A percentile compares a stretch with the other conserved stretches of the same genome.
These are phyloP conservation scores for Monosporozyma solicola DNA, from an alignment of 805 yeast genomes.

Conservation along the genomic window DNA sequence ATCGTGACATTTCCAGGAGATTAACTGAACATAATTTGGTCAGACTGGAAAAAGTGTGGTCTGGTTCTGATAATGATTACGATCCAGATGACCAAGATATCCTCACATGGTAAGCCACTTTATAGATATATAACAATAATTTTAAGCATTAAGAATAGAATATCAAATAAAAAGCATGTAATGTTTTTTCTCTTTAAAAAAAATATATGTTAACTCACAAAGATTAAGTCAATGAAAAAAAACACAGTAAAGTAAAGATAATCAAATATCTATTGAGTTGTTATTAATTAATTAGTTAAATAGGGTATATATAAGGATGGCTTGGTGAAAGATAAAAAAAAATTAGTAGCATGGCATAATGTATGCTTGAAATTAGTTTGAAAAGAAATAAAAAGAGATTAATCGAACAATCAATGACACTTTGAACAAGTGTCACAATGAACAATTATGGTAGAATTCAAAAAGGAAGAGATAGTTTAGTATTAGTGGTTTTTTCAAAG, in stretches of 20 bases:
- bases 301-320: not conserved
- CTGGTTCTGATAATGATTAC: constrained; percentile 22
- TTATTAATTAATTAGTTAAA: not conserved
- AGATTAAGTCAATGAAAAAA: not conserved
- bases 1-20: constrained; percentile 25
- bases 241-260: not conserved
- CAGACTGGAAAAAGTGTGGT: constrained; percentile 30
- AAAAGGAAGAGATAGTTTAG: not conserved
- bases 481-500: not conserved
- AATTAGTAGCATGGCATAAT: not conserved
- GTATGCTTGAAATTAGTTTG: not conserved
- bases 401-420: not conserved
- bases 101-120: constrained; percentile 22
- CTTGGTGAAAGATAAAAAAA: not conserved
- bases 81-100: constrained; percentile 29
- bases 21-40: constrained; percentile 28
- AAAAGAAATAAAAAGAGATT: not conserved
- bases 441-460: not conserved
- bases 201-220: too few species aligned
- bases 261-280: not conserved
- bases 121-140: not conserved
- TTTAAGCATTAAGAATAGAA: not conserved
- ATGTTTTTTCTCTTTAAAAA: too few species aligned
- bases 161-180: not conserved
- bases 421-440: not conserved